A percentile compares a stretch with the other conserved stretches of the same genome.
phyloP scores from a whole-genome alignment of 2,329 filamentous ascomycete species.

The Cercospora sp. region DNA sequence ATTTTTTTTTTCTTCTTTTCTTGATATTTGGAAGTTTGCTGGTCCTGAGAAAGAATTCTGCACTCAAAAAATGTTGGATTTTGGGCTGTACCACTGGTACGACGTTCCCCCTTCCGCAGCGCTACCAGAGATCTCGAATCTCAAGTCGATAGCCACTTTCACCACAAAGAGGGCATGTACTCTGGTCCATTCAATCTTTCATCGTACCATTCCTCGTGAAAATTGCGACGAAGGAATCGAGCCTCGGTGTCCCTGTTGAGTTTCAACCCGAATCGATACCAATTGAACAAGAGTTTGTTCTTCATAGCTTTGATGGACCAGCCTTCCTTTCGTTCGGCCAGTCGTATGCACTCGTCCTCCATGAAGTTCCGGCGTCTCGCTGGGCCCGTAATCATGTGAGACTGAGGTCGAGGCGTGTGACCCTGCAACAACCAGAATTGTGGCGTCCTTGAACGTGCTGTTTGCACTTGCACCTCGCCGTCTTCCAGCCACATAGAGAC shows the following conservation, averaged over 20 bases:
- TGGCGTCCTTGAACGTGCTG: not conserved
- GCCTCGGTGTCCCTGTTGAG: not conserved
- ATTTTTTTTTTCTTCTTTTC: not conserved
- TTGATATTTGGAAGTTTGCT: not conserved
- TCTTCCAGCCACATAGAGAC: not conserved
- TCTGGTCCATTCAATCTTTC: not conserved
- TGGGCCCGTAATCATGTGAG: too few relatives aligned
- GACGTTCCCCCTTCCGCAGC: not conserved
- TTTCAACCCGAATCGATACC: not conserved
- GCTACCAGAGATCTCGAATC: not conserved
- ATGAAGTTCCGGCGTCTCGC: not conserved
- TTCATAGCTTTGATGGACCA: not conserved
- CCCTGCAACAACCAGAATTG: not conserved
- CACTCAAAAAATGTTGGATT: not conserved
- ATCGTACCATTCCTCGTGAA: not conserved
- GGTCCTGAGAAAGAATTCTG: not conserved
- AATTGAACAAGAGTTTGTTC: not conserved
- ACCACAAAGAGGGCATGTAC: too few relatives aligned
- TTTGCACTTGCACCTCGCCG: not conserved
- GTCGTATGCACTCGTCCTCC: not conserved
- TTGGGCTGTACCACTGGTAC: not conserved
- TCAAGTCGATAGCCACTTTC: not conserved
- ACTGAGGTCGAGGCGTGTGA: not conserved
- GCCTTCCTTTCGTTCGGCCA: not conserved
- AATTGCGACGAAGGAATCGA: not conserved